Conservation (phyloP, 768 basidiomycete species). For the Chalciporus sphaerocephalus region DNA sequence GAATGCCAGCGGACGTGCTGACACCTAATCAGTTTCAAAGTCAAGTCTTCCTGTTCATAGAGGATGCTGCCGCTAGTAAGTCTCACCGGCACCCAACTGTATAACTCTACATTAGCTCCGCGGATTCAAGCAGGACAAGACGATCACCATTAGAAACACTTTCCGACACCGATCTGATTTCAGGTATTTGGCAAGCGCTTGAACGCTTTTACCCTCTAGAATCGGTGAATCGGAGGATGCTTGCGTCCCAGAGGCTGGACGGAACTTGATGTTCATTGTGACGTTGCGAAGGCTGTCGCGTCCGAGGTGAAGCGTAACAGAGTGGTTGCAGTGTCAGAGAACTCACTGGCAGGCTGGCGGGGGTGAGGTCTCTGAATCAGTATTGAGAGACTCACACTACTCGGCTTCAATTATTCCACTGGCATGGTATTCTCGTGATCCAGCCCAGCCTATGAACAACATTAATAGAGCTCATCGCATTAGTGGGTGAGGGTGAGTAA, state of each 20-base stretch:
- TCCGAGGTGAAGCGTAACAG: too few relatives aligned
- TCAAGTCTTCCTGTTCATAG: background rate
- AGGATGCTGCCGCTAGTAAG: background rate
- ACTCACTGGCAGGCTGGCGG: too few relatives aligned
- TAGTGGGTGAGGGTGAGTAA: too few relatives aligned
- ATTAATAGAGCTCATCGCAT: too few relatives aligned
- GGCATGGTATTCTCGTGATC: too few relatives aligned
- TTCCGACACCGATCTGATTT: conserved; percentile 63
- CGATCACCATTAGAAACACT: conserved; percentile 65
- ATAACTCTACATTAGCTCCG: background rate
- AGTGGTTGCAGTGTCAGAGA: too few relatives aligned
- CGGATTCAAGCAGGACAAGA: background rate
- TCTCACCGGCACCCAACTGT: conserved; percentile 66
- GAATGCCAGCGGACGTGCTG: conserved; percentile 78
- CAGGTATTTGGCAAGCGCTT: conserved; percentile 60
- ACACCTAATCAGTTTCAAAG: conserved; percentile 43
- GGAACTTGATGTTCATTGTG: background rate
- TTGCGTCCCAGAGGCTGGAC: background rate
- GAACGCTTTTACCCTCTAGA: conserved; percentile 37
- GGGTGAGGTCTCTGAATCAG: too few relatives aligned
- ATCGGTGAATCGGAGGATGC: background rate
- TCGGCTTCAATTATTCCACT: too few relatives aligned
- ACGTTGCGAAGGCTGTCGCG: background rate
- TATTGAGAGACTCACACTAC: too few relatives aligned
- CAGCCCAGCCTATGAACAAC: too few relatives aligned